Base-by-base conservation (phyloP, 139 green algal genomes). In the Choricystis sp. region DNA sequence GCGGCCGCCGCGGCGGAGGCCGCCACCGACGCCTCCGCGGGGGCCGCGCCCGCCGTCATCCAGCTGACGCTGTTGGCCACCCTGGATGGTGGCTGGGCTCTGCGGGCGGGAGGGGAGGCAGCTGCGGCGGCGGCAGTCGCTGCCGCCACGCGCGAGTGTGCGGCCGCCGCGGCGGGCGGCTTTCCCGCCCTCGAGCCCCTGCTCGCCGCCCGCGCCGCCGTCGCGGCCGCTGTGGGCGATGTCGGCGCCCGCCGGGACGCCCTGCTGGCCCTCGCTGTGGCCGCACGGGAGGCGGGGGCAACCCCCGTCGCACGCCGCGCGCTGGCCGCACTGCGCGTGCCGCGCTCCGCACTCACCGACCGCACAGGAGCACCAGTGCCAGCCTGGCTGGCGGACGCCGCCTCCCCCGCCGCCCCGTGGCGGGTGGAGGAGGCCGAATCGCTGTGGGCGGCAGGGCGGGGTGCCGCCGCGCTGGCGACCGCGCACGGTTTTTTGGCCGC, bases 391-490 rank as follows among this genome's bases (percentile, higher is more conserved):
- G 40, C 40, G 40, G 9, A 9, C 40, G 40, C 9, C 40, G 16
- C 40, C 9, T 9, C 9, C 40, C 40, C 40, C 9, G 16, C 40
- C 40, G 40, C 40, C 9, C 9, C 40, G 9, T 85, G 83, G 77
- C 67, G 66, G n/a, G 29, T 89, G 40, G 86, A 94, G 71, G 72
- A 88, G 65, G 79, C 81, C 16, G 89, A 94, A 74, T 62, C 88
- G 69, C 69, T 90, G 68, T 94, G 86, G 86, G 72, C 76, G 24
- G 67, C 80, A 26, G 81, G 75, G 20, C 77, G 82, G 66, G 63
- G 71, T 29, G 63, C 70, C 57, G 61, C 80, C 29, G 86, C 86
- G 19, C 40, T 84, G 22, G 62, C 59, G 26, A 63, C 64, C 57
- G 56, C 31, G 23, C 62, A 26, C 22, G 64, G 20, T 14, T 61